These are phyloP conservation scores for Penicillium psychrofluorescens DNA, from an alignment of 495 filamentous ascomycete species.

Conservation along the genomic window DNA sequence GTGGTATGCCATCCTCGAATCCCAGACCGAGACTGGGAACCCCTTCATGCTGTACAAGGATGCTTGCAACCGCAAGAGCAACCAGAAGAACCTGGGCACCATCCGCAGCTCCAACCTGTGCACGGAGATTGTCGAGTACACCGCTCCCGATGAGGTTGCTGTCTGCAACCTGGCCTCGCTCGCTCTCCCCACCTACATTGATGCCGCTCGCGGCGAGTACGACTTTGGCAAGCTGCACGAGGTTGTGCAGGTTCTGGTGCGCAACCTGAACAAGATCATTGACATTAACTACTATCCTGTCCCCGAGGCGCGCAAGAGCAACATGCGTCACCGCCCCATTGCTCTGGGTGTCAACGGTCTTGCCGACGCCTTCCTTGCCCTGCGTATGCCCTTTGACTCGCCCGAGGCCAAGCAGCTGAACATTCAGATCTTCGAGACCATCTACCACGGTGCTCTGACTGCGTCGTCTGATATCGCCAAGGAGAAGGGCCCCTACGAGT, in stretches of 20 bases:
- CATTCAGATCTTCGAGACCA: slow-evolving; percentile 98
- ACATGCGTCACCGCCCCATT: slow-evolving; percentile 91
- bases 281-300: slow-evolving; percentile 97
- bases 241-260: slow-evolving; percentile 79
- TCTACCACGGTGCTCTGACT: slow-evolving; percentile 93
- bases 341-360: slow-evolving; percentile 96
- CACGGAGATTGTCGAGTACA: slow-evolving; percentile 98
- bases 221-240: slow-evolving; percentile 95
- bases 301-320: slow-evolving; percentile 83
- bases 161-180: slow-evolving; percentile 97
- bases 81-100: slow-evolving; percentile 98
- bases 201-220: slow-evolving; percentile 71
- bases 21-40: slow-evolving; percentile 97
- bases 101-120: slow-evolving; percentile 98
- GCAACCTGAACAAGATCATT: slow-evolving; percentile 96
- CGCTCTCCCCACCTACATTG: slow-evolving; percentile 82
- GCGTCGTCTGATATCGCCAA: slow-evolving; percentile 81
- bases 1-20: slow-evolving; percentile 96
- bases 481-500: slow-evolving; percentile 74
- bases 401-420: slow-evolving; percentile 88
- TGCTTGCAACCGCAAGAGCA: slow-evolving; percentile 95
- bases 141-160: slow-evolving; percentile 91
- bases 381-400: slow-evolving; percentile 95
- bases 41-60: slow-evolving; percentile 99
- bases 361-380: slow-evolving; percentile 96